Conservation (phyloP, 805 yeast species). For the Dipodascus geniculatus region DNA sequence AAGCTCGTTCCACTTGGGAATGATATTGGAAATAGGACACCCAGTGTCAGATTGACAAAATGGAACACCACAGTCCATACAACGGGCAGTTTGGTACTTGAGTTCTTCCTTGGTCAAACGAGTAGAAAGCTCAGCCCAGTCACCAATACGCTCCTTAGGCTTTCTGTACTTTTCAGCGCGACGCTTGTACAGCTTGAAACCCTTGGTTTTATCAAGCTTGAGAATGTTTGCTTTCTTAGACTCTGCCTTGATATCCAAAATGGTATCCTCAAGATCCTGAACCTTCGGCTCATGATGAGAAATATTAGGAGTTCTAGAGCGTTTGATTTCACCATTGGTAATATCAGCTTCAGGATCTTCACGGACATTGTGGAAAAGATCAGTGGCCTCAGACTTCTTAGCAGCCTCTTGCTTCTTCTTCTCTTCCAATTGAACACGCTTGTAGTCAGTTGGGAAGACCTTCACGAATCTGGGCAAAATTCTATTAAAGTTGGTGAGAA, state of each 20-base stretch:
- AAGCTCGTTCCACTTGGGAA: constrained; percentile 96
- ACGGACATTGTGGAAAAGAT: constrained; percentile 51
- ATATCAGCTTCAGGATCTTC: constrained; percentile 79
- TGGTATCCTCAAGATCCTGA: constrained; percentile 80
- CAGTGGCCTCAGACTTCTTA: constrained; percentile 52
- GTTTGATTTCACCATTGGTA: constrained; percentile 78
- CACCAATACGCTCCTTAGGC: constrained; percentile 62
- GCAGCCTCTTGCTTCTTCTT: constrained; percentile 51
- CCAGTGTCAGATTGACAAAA: constrained; percentile 98
- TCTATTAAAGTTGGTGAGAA: constrained; percentile 79
- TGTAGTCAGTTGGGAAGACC: constrained; percentile 86
- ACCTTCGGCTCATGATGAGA: constrained; percentile 62
- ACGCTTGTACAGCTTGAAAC: constrained; percentile 89
- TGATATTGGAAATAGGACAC: constrained; percentile 92
- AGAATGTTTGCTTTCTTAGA: constrained; percentile 48
- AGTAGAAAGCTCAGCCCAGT: constrained; percentile 84
- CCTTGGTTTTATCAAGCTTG: constrained; percentile 67
- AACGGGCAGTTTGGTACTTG: constrained; percentile 86
- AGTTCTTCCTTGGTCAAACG: constrained; percentile 80
- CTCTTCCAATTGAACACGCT: constrained; percentile 75
- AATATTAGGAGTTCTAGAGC: constrained; percentile 21
- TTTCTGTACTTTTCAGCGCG: constrained; percentile 79
- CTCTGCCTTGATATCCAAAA: constrained; percentile 55
- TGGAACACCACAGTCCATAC: constrained; percentile 99
- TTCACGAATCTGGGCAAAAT: constrained; percentile 82